Base-by-base conservation (phyloP, 805 yeast species). In the Ogataea zsoltii region DNA sequence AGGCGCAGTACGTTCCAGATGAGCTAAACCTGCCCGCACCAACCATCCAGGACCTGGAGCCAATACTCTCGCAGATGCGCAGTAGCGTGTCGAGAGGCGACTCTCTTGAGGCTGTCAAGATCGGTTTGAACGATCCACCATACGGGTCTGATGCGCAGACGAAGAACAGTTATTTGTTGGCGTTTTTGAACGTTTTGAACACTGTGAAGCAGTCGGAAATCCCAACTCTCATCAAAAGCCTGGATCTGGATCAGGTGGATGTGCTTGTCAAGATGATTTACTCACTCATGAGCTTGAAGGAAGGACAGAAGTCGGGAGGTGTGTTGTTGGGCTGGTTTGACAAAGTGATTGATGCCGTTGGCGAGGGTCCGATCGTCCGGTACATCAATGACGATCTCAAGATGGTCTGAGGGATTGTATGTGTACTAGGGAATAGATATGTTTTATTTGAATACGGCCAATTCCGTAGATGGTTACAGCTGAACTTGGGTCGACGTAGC, bases 251-350 rank as follows among this genome's bases (percentile, higher is more conserved):
- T 48, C 87, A 89, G 61, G 85, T 84, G 54, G 92, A 88, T 56
- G 81, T 78, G 2, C 77, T 94, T 59, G 74, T 90, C 37, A 94
- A 94, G 64, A 88, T 86, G 63, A 71, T 94, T 43, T 94, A 91
- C 68, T 85, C 83, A 59, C 89, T 89, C 25, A 89, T 94, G 96
- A 71, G 82, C 36, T 69, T 83, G 10, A 76, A 83, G 25, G 82
- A 80, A 54, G 91, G 94, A 10, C 88, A 88, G 53, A 87, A 85
- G 57, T 89, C 84, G 52, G 96, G 97, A 15, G 96, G 96, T 38
- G 75, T 84, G 38, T 66, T 94, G 55, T 77, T 94, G 56, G 80
- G 85, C 26, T 94, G 99, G 99, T 88, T 85, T 62, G 97, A 92
- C 56, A 90, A 89, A 68, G 79, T 92, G 15, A 83, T 88, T 30